Evolutionary conservation across 2,329 filamentous ascomycete species (phyloP).

Genomic region (Sarocladium oryzae): DNA sequence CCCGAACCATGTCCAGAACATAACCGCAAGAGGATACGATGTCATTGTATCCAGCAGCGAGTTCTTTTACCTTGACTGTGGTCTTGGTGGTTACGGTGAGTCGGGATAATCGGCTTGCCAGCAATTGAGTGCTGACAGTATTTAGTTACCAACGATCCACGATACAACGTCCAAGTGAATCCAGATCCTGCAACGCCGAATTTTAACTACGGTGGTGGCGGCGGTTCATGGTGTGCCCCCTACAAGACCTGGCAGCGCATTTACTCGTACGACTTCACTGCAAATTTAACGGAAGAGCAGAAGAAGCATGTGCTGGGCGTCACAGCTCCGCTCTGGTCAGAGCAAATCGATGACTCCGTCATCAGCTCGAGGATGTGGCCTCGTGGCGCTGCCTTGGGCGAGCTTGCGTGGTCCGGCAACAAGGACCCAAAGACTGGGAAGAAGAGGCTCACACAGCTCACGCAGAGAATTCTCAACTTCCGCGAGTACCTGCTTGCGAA

Average conservation of each 20-base stretch:
- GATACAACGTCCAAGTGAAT: constrained; percentile 8
- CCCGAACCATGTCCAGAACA: constrained; percentile 50
- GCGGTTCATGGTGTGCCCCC: constrained; percentile 60
- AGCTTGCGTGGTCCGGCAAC: constrained; percentile 73
- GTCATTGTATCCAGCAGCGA: constrained; percentile 72
- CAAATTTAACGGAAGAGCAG: constrained; percentile 52
- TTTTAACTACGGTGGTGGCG: constrained; percentile 50
- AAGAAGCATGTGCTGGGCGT: constrained; percentile 70
- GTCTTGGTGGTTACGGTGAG: constrained; percentile 61
- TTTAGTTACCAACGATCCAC: constrained; percentile 27
- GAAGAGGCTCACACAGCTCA: constrained; percentile 36
- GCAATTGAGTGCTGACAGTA: too few species aligned
- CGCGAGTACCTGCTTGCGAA: constrained; percentile 51
- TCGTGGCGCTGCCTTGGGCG: constrained; percentile 63
- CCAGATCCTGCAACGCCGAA: constrained; percentile 49
- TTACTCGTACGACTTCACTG: constrained; percentile 72
- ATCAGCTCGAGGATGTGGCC: constrained; percentile 76
- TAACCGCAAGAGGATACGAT: constrained; percentile 59
- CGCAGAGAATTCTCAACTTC: constrained; percentile 52
- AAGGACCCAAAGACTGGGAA: constrained; percentile 53
- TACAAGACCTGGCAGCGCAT: constrained; percentile 75
- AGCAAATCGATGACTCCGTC: constrained; percentile 70
- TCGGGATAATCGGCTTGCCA: too few species aligned
- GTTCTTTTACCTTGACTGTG: constrained; percentile 81
- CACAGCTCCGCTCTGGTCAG: constrained; percentile 76